A percentile compares a stretch with the other conserved stretches of the same genome.
phyloP scores from a whole-genome alignment of 805 yeast species.

The Spathaspora boniae region DNA sequence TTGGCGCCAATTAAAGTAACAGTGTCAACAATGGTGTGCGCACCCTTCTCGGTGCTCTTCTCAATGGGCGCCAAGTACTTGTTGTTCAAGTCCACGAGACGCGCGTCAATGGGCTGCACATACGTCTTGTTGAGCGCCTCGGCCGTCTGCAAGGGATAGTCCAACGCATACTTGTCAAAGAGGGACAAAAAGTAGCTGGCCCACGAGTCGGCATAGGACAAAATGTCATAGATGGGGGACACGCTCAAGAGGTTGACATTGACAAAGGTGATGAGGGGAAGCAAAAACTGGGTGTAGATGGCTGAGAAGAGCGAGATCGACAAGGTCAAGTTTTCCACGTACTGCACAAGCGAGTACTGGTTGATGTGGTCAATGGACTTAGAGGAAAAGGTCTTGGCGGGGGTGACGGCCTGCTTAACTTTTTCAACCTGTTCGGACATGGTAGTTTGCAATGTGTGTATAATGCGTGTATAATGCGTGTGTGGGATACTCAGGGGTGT shows the following conservation, averaged over 20 bases:
- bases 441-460: not conserved
- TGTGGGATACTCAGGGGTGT: no score
- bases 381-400: constrained; percentile 24
- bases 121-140: constrained; percentile 6
- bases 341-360: constrained; percentile 27
- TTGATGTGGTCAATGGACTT: constrained; percentile 30
- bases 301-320: constrained; percentile 22
- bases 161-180: constrained; percentile 8
- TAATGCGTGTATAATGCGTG: not conserved
- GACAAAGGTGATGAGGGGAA: constrained; percentile 18
- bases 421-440: constrained; percentile 9
- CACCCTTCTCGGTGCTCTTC: constrained; percentile 3
- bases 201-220: constrained; percentile 13
- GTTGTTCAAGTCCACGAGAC: constrained; percentile 9
- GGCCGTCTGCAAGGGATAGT: constrained; percentile 1
- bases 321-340: constrained; percentile 19
- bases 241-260: constrained; percentile 21
- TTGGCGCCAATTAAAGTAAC: constrained; percentile 17
- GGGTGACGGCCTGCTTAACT: constrained; percentile 4
- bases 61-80: constrained; percentile 9
- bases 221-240: constrained; percentile 6
- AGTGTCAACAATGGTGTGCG: constrained; percentile 18
- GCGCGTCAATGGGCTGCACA: constrained; percentile 5
- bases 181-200: constrained; percentile 9
- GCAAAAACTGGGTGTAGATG: constrained; percentile 17